Base-by-base conservation (phyloP, 202 grass and related monocot genomes). In the Zoysia matrella region DNA sequence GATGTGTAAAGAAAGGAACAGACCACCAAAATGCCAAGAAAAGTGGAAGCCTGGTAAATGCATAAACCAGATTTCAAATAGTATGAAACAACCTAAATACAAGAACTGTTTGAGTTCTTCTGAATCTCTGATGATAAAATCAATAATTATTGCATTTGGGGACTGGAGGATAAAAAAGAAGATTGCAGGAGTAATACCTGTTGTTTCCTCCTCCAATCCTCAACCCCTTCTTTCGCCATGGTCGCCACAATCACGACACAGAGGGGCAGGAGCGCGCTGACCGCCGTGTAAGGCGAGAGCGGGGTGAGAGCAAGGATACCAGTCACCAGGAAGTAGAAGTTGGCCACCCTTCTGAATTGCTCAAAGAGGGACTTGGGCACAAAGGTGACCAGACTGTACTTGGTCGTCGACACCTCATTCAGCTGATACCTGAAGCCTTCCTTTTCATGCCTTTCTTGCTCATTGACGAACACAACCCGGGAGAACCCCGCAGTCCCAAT, bases 301-400 rank as follows among this genome's bases (percentile, higher is more conserved):
- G 85, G 78, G 53, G 91, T 99, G 56, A 99, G 65, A 45, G 93
- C 82, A 5, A 99, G 90, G 75, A 87, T 85, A 46, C 93, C 97
- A 0, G 97, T 71, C 30, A 99, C 60, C 5, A 99, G 74, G 79
- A 99, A 99, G 72, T 94, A 99, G 81, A 99, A 92, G 81, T 99
- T 99, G 5, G 97, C 97, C 75, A 99, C 97, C 83, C 97, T 93
- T 75, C 97, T 90, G 86, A 99, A 99, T 86, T 99, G 97, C 81
- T 99, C 97, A 69, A 99, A 99, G 48, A 99, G 85, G 58, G 93
- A 94, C 72, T 99, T 99, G 50, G 97, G 97, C 52, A 99, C 47
- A 81, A 99, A 99, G 52, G 93, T 92, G 15, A 79, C 77, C 42
- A 99, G 3, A 0, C 78, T 86, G 68, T 99, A 99, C 87, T 99